Evolutionary conservation across 495 filamentous ascomycete species (phyloP).

Genomic region (Cercophora sp.): DNA sequence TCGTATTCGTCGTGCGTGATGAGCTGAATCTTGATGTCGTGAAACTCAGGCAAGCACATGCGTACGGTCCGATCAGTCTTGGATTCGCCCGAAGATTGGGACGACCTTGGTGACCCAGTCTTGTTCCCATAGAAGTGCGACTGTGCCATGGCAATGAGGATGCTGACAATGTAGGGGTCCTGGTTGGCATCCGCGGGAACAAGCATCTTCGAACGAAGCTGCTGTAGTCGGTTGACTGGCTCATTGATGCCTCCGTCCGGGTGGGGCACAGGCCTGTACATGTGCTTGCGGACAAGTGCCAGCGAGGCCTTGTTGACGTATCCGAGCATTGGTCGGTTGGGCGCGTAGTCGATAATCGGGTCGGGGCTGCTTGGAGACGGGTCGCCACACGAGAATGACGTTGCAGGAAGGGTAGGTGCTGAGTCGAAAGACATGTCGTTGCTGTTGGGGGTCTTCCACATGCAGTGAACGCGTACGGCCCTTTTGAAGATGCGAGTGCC

Average conservation of each 20-base stretch:
- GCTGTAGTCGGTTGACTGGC: conserved; percentile 33
- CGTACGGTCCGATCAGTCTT: conserved; percentile 10
- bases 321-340: conserved; percentile 34
- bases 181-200: conserved; percentile 36
- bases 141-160: conserved; percentile 45
- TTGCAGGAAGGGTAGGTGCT: conserved; percentile 25
- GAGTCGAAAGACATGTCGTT: conserved; percentile 34
- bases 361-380: conserved; percentile 14
- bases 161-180: conserved; percentile 40
- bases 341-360: conserved; percentile 10
- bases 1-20: conserved; percentile 38
- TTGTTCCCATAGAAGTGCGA: conserved; percentile 33
- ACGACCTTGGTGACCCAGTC: conserved; percentile 11
- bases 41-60: conserved; percentile 22
- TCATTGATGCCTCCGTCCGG: conserved; percentile 28
- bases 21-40: conserved; percentile 37
- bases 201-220: conserved; percentile 34
- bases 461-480: conserved; percentile 30
- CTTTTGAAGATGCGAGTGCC: conserved; percentile 27
- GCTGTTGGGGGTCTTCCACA: conserved; percentile 31
- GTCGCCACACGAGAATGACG: conserved; percentile 17
- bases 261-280: conserved; percentile 27
- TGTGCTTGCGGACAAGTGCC: conserved; percentile 27
- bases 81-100: conserved; percentile 14
- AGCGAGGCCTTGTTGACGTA: conserved; percentile 39